These are phyloP conservation scores for Phyllosticta paracitricarpa DNA, from an alignment of 2,329 filamentous ascomycete genomes.

Conservation along the genomic window DNA sequence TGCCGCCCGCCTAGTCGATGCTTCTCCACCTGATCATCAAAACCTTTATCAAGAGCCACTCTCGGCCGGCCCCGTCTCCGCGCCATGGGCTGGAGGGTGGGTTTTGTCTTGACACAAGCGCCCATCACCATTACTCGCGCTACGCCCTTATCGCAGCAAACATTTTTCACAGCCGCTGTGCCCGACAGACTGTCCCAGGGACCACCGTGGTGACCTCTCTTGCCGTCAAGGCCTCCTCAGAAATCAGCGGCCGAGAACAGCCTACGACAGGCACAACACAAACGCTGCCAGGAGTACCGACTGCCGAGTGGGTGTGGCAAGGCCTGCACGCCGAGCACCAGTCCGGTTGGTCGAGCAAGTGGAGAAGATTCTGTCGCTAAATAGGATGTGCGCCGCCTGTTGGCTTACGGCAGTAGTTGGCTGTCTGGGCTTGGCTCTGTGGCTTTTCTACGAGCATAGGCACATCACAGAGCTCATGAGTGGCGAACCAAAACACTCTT, in stretches of 20 bases:
- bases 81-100: neutral
- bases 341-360: neutral
- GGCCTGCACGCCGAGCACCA: neutral
- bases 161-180: neutral
- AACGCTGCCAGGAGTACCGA: neutral
- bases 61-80: neutral
- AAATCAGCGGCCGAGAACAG: neutral
- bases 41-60: neutral
- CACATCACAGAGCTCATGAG: neutral
- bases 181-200: neutral
- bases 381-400: neutral
- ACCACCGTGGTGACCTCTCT: neutral
- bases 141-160: neutral
- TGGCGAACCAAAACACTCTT: neutral
- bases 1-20: neutral
- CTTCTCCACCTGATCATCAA: neutral
- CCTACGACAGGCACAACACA: neutral
- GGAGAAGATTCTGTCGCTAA: neutral
- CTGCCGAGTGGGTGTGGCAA: neutral
- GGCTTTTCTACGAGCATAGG: neutral
- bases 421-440: neutral
- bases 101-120: neutral
- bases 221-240: neutral
- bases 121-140: neutral
- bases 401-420: neutral